phyloP scores from a whole-genome alignment of 2,329 filamentous ascomycete species.

The Mariannaea sp. region DNA sequence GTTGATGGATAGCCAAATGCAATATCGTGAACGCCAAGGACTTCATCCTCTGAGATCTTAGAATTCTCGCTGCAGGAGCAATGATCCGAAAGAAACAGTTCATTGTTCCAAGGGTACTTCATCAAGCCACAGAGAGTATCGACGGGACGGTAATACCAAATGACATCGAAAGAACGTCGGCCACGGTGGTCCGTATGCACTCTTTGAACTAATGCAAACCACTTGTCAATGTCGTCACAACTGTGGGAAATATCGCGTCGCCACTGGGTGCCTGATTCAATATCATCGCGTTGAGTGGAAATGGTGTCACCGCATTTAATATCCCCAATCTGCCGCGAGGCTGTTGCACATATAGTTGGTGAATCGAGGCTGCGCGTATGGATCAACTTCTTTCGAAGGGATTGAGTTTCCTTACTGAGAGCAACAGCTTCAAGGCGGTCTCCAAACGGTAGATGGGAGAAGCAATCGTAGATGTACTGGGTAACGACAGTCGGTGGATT shows the following conservation, averaged over 20 bases:
- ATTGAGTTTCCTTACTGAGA: conserved; percentile 35
- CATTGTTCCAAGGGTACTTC: conserved; percentile 71
- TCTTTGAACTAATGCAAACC: conserved; percentile 72
- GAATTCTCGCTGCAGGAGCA: conserved; percentile 66
- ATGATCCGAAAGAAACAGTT: conserved; percentile 77
- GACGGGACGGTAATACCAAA: conserved; percentile 74
- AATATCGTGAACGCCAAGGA: conserved; percentile 62
- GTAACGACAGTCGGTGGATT: conserved; percentile 66
- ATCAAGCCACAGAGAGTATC: conserved; percentile 73
- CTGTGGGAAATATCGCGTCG: conserved; percentile 51
- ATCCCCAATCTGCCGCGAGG: conserved; percentile 32
- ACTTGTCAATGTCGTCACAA: conserved; percentile 55
- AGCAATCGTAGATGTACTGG: conserved; percentile 67
- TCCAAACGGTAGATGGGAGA: conserved; percentile 66
- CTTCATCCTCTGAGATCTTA: conserved; percentile 57
- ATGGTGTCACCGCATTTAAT: conserved; percentile 55
- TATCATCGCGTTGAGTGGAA: conserved; percentile 51
- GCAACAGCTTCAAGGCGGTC: conserved; percentile 51
- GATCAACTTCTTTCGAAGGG: conserved; percentile 39
- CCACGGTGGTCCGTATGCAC: conserved; percentile 48
- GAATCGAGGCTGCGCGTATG: conserved; percentile 37
- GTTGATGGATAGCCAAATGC: conserved; percentile 59
- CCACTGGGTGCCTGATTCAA: conserved; percentile 61
- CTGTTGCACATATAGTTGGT: conserved; percentile 27
- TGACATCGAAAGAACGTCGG: conserved; percentile 59